Conservation (phyloP, 805 yeast genomes). For the Spathaspora arborariae region DNA sequence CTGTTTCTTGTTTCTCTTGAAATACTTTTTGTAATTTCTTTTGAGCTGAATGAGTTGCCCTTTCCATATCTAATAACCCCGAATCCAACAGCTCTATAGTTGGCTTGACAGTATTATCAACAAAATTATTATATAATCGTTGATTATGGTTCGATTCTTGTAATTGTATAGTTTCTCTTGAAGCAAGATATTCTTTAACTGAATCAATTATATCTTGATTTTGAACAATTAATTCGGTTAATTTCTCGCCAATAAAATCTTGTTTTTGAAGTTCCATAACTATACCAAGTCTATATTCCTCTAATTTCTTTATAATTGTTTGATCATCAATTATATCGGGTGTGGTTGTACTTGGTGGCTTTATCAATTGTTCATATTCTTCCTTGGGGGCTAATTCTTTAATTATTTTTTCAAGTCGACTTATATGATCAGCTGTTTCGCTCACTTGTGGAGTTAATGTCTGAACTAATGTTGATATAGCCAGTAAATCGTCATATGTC, state of each 20-base stretch:
- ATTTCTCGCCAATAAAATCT: constrained; percentile 27
- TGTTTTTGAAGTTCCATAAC: constrained; percentile 39
- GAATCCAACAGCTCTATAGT: constrained; percentile 12
- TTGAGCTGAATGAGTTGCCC: constrained; percentile 7
- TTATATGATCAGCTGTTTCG: constrained; percentile 17
- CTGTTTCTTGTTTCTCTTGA: not conserved
- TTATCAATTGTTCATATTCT: constrained; percentile 10
- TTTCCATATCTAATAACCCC: constrained; percentile 11
- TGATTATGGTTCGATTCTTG: constrained; percentile 13
- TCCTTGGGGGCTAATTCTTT: constrained; percentile 16
- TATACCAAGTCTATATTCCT: constrained; percentile 24
- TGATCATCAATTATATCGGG: constrained; percentile 1
- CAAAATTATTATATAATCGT: constrained; percentile 11
- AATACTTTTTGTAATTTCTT: constrained; percentile 3
- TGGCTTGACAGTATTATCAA: constrained; percentile 10
- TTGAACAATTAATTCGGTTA: constrained; percentile 29
- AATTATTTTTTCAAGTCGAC: constrained; percentile 15
- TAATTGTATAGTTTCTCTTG: constrained; percentile 15
- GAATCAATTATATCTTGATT: constrained; percentile 30
- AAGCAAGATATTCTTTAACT: constrained; percentile 27
- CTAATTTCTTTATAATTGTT: constrained; percentile 19
- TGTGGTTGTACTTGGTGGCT: not conserved
- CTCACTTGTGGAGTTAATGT: constrained; percentile 15
- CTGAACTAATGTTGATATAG: constrained; percentile 15
- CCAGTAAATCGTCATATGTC: constrained; percentile 17